Percentiles rank a stretch among this genome's conserved stretches.
phyloP scores from a whole-genome alignment of 495 filamentous ascomycete genomes.

The Xylaria flabelliformis region DNA sequence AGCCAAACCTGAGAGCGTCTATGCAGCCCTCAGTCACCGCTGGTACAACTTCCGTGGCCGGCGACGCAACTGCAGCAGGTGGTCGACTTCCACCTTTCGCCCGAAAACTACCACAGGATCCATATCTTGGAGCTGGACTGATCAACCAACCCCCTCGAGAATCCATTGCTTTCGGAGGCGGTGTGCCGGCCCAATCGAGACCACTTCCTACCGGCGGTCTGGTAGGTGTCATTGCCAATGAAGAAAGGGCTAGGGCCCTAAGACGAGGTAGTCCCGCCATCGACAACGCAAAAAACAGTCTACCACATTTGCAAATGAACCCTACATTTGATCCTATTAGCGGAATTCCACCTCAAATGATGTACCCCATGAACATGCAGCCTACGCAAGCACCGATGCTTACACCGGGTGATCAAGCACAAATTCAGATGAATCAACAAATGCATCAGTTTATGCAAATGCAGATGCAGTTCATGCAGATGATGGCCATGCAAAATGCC shows the following conservation, averaged over 20 bases:
- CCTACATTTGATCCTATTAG: conserved; percentile 50
- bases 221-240: conserved; percentile 87
- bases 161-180: conserved; percentile 72
- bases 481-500: conserved; percentile 61
- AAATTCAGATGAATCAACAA: conserved; percentile 84
- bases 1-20: conserved; percentile 63
- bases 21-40: conserved; percentile 33
- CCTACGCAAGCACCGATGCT: conserved; percentile 51
- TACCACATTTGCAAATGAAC: conserved; percentile 42
- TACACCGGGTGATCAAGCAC: conserved; percentile 72
- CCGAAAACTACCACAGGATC: conserved; percentile 83
- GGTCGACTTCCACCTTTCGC: conserved; percentile 81
- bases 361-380: conserved; percentile 53
- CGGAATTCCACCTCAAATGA: conserved; percentile 56
- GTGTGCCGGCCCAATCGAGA: conserved; percentile 58
- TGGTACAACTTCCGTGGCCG: conserved; percentile 34
- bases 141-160: conserved; percentile 78
- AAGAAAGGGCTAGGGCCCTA: conserved; percentile 79
- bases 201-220: conserved; percentile 69
- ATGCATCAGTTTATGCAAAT: conserved; percentile 92
- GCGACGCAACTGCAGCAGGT: conserved; percentile 31
- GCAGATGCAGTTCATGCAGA: conserved; percentile 93
- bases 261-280: conserved; percentile 78
- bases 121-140: conserved; percentile 83
- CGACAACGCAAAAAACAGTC: conserved; percentile 38